A percentile compares a stretch with the other conserved stretches of the same genome.
Evolutionary conservation across 495 filamentous ascomycete species (phyloP).

Genomic region (Penicillium silybi): DNA sequence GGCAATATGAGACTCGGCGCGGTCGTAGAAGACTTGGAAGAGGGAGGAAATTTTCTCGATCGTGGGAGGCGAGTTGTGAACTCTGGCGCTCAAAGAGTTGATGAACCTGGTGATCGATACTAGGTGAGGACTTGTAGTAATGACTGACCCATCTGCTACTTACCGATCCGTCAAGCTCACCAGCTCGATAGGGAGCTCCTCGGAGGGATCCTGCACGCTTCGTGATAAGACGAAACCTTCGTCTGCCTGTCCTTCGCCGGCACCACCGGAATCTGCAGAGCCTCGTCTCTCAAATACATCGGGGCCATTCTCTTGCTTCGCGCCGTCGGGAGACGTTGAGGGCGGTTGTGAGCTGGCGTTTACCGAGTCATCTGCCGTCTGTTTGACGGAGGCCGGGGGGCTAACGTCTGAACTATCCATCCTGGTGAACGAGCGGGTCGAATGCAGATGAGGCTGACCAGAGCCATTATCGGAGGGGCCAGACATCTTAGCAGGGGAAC

Average conservation of each 20-base stretch:
- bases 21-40: conserved; percentile 92
- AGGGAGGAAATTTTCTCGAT: conserved; percentile 79
- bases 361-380: conserved; percentile 47
- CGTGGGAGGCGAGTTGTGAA: conserved; percentile 77
- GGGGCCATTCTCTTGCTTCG: conserved; percentile 34
- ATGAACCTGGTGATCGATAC: conserved; percentile 64
- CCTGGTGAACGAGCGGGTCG: conserved; percentile 53
- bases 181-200: conserved; percentile 90
- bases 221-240: conserved; percentile 37
- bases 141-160: background rate
- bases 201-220: conserved; percentile 60
- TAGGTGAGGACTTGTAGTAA: background rate
- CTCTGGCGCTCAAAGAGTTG: conserved; percentile 81
- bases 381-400: conserved; percentile 48
- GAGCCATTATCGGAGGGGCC: conserved; percentile 25
- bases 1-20: conserved; percentile 75
- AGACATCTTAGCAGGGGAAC: conserved; percentile 26
- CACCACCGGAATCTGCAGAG: conserved; percentile 49
- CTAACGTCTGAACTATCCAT: conserved; percentile 44
- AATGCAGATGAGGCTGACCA: conserved; percentile 31
- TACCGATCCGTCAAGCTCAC: conserved; percentile 85
- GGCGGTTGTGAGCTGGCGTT: conserved; percentile 26
- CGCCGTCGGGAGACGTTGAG: conserved; percentile 20
- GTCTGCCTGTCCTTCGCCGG: conserved; percentile 49
- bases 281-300: conserved; percentile 45